Percentiles rank a stretch among this genome's conserved stretches.
Evolutionary conservation across 2,329 filamentous ascomycete genomes (phyloP).

Genomic region (Claviceps digitariae): DNA sequence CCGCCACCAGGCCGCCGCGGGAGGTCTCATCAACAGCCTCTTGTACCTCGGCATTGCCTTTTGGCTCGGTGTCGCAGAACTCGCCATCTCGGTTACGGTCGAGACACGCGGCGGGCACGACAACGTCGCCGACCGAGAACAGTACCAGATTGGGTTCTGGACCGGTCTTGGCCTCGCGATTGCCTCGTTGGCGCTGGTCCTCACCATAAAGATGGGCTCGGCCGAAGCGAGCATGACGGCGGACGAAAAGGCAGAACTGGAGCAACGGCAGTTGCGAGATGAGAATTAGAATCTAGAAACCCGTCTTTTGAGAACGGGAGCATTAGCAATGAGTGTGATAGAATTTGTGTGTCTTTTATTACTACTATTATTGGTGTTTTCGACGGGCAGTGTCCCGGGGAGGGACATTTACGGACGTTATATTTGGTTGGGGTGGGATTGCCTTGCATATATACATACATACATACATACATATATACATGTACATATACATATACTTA

Average conservation of each 20-base stretch:
- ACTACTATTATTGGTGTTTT: too few species aligned
- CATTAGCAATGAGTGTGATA: too few species aligned
- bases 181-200: constrained; percentile 37
- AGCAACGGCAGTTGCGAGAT: constrained; percentile 3
- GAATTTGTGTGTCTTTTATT: background rate
- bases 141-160: constrained; percentile 56
- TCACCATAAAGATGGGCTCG: constrained; percentile 41
- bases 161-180: constrained; percentile 44
- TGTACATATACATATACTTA: too few species aligned
- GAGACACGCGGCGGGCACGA: constrained; percentile 9
- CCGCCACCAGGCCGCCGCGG: constrained; percentile 56
- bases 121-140: constrained; percentile 28
- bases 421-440: too few species aligned
- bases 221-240: constrained; percentile 43
- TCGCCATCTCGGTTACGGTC: constrained; percentile 39
- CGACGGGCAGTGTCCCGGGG: too few species aligned
- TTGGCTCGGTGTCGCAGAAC: constrained; percentile 56
- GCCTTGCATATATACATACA: too few species aligned
- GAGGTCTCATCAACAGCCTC: constrained; percentile 56
- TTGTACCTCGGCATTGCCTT: constrained; percentile 61
- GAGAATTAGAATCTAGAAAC: background rate
- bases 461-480: too few species aligned
- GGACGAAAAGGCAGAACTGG: constrained; percentile 34
- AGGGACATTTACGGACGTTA: too few species aligned
- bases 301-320: too few species aligned